Evolutionary conservation across 768 basidiomycete genomes (phyloP).

Genomic region (Collybia sp.): DNA sequence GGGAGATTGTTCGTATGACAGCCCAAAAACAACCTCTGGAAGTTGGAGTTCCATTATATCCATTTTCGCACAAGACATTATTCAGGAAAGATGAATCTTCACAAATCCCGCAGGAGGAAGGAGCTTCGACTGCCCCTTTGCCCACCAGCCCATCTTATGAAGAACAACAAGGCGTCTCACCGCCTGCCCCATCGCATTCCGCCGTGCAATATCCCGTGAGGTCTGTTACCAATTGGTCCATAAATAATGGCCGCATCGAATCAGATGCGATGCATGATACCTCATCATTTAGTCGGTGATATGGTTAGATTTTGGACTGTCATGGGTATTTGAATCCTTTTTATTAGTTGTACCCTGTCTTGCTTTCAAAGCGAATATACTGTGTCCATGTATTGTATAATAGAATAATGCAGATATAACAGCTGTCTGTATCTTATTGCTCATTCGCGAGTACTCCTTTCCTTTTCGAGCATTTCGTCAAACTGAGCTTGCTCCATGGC

Average conservation of each 20-base stretch:
- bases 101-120: slow-evolving; percentile 23
- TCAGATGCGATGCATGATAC: too few relatives aligned
- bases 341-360: neutral
- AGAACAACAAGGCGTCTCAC: slow-evolving; percentile 20
- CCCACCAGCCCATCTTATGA: slow-evolving; percentile 32
- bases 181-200: slow-evolving; percentile 7
- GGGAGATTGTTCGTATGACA: slow-evolving; percentile 80
- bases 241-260: too few relatives aligned
- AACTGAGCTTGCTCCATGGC: slow-evolving; percentile 49
- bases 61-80: slow-evolving; percentile 66
- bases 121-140: slow-evolving; percentile 26
- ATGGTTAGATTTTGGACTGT: too few relatives aligned
- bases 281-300: too few relatives aligned
- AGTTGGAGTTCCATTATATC: slow-evolving; percentile 76
- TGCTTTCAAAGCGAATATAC: too few relatives aligned
- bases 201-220: slow-evolving; percentile 8
- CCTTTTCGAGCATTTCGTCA: slow-evolving; percentile 54
- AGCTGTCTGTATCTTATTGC: slow-evolving; percentile 4
- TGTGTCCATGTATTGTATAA: slow-evolving; percentile 3
- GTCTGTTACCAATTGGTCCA: slow-evolving; percentile 11
- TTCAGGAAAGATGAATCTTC: slow-evolving; percentile 46
- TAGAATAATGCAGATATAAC: slow-evolving; percentile 7
- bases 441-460: slow-evolving; percentile 39
- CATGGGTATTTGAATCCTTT: neutral
- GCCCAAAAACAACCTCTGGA: slow-evolving; percentile 76